phyloP scores from a whole-genome alignment of 306 rosid genomes.

The Acmispon strigosus region DNA sequence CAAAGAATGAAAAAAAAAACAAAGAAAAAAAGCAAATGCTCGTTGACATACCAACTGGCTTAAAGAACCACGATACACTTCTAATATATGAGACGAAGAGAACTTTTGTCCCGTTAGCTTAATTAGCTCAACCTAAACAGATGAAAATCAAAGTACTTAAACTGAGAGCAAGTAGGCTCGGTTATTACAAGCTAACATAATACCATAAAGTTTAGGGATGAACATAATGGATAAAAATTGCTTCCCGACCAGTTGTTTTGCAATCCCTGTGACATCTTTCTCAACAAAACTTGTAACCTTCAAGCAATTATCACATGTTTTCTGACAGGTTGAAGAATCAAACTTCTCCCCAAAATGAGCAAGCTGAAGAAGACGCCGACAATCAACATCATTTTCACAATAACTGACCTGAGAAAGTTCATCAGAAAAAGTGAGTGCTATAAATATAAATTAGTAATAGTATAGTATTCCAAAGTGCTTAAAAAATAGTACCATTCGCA shows the following conservation, averaged over 20 bases:
- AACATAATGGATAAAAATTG: conserved; percentile 8
- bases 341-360: conserved; percentile 92
- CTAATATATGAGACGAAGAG: conserved; percentile 84
- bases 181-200: conserved; percentile 15
- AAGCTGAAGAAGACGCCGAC: conserved; percentile 87
- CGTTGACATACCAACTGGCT: conserved; percentile 66
- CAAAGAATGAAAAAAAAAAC: not conserved
- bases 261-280: conserved; percentile 78
- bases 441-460: not conserved
- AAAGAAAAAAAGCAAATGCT: conserved; percentile 8
- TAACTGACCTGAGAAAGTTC: conserved; percentile 76
- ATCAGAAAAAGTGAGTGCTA: conserved; percentile 9
- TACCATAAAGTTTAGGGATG: not conserved
- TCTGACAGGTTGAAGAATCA: conserved; percentile 72
- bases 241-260: conserved; percentile 83
- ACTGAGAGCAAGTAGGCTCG: conserved; percentile 7
- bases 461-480: not conserved
- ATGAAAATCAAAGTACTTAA: conserved; percentile 19
- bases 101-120: conserved; percentile 66
- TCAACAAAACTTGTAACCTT: conserved; percentile 56
- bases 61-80: conserved; percentile 89
- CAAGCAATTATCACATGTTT: conserved; percentile 94
- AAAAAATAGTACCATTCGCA: conserved; percentile 62
- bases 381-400: conserved; percentile 89
- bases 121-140: conserved; percentile 75